A percentile compares a stretch with the other conserved stretches of the same genome.
phyloP scores from a whole-genome alignment of 805 yeast genomes.

The Ogataea ramenticola region DNA sequence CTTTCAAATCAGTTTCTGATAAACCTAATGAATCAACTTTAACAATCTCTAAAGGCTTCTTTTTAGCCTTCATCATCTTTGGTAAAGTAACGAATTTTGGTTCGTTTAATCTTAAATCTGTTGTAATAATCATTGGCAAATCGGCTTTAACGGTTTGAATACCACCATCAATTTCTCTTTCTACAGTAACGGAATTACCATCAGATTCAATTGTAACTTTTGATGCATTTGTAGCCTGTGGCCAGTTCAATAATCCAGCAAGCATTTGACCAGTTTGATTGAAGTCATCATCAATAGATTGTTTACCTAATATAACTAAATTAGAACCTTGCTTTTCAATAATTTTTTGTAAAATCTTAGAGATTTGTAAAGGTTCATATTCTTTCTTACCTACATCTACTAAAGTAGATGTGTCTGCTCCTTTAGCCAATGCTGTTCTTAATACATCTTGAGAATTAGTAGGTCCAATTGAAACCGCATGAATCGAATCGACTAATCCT shows the following conservation, averaged over 20 bases:
- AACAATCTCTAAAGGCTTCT: slow-evolving; percentile 76
- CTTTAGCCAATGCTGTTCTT: slow-evolving; percentile 89
- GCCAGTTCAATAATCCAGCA: slow-evolving; percentile 91
- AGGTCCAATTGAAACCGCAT: slow-evolving; percentile 89
- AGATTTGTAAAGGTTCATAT: slow-evolving; percentile 83
- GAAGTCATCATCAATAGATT: slow-evolving; percentile 92
- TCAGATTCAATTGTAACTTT: slow-evolving; percentile 58
- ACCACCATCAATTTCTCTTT: slow-evolving; percentile 95
- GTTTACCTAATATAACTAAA: slow-evolving; percentile 87
- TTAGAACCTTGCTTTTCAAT: slow-evolving; percentile 68
- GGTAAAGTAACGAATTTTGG: slow-evolving; percentile 96
- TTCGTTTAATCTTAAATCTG: slow-evolving; percentile 89
- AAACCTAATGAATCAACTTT: slow-evolving; percentile 45
- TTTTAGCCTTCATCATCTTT: slow-evolving; percentile 97
- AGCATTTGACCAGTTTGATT: slow-evolving; percentile 96
- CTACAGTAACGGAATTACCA: slow-evolving; percentile 61
- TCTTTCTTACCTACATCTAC: slow-evolving; percentile 63
- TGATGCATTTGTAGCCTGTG: slow-evolving; percentile 93
- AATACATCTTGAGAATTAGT: slow-evolving; percentile 80
- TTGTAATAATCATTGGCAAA: slow-evolving; percentile 81
- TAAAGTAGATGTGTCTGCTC: slow-evolving; percentile 81
- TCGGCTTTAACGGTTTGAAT: slow-evolving; percentile 71
- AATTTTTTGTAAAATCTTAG: slow-evolving; percentile 71
- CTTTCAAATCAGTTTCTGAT: slow-evolving; percentile 49
- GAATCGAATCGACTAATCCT: slow-evolving; percentile 67